phyloP scores from a whole-genome alignment of 306 rosid species.

The Dalbergia cochinchinensis region DNA sequence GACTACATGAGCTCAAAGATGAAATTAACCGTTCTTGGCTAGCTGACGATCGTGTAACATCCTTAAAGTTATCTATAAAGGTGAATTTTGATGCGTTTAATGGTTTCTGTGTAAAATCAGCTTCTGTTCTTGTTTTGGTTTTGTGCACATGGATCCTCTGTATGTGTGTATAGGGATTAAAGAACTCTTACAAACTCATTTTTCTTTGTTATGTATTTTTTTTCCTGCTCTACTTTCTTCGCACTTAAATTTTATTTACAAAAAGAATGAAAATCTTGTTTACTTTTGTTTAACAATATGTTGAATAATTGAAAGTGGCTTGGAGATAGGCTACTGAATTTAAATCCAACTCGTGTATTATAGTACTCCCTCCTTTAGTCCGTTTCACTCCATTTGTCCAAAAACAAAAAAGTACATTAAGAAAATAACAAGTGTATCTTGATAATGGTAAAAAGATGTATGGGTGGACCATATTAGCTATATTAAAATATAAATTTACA shows the following conservation, averaged over 20 bases:
- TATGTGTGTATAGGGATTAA: conserved; percentile 4
- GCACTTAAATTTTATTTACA: background rate
- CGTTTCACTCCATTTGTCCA: too few relatives aligned
- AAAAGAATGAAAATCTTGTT: background rate
- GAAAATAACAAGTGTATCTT: too few relatives aligned
- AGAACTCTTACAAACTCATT: background rate
- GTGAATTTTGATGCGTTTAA: conserved; percentile 50
- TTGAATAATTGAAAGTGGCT: conserved; percentile 7
- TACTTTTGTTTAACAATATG: background rate
- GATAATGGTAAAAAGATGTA: too few relatives aligned
- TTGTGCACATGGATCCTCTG: background rate
- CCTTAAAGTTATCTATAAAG: conserved; percentile 81
- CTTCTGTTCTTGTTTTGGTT: background rate
- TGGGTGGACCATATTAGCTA: too few relatives aligned
- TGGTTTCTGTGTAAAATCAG: conserved; percentile 30
- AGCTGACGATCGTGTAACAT: conserved; percentile 80
- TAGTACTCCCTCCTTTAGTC: background rate
- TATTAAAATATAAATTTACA: too few relatives aligned
- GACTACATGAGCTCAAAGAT: conserved; percentile 88
- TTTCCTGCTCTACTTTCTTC: conserved; percentile 12
- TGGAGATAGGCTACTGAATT: conserved; percentile 17
- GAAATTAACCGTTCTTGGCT: conserved; percentile 85
- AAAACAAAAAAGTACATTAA: too few relatives aligned
- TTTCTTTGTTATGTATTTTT: conserved; percentile 20
- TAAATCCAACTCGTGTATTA: conserved; percentile 20